Evolutionary conservation across 306 rosid genomes (phyloP), one percentile per base, ranked within the genome.

Genomic region (Rubus idaeus): DNA sequence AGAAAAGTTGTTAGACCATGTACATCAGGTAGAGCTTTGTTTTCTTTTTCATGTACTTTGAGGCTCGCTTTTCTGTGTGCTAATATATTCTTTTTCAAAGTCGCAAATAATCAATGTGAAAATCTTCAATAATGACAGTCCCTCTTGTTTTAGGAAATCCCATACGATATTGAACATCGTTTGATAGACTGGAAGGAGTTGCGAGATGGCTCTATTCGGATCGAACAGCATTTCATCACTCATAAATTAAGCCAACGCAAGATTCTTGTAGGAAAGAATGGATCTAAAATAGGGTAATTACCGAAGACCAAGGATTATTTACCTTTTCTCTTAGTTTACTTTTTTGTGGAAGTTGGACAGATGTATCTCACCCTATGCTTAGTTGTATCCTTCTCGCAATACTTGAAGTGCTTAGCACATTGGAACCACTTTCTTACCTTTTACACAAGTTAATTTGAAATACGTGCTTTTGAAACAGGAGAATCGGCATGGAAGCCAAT

Each of bases 401-500:
- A 16, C 71, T 60, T 75, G 3, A 30, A 50, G 68, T 55, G 10
- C 2, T 20, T 55, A 41, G 57, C 65, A 39, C 74, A 49, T 75
- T 76, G 41, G 80, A 65, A 57, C 71, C 67, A 21, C 39, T 53
- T 2, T 64, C 50, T 53, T 58, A 52, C 53, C 39, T 44, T 3
- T 30, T 44, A 26, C 37, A 61, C 4, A 7, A 46, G 58, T 70
- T 67, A 63, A 74, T 64, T 26, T 72, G 50, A 45, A 61, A 77
- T 67, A 46, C 51, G 42, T 44, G 44, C 69, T 85, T 74, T 63
- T 64, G 69, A 67, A 23, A 60, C 92, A 95, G 99, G 93, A 90
- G 96, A 84, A 95, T 95, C 57, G 99, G 99, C 79, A 84, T 88
- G 45, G 99, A 92, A 83, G 99, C 97, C 49, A 92, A 95, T 76